These are phyloP conservation scores for Candida piceae DNA, from an alignment of 805 yeast genomes.

Conservation along the genomic window DNA sequence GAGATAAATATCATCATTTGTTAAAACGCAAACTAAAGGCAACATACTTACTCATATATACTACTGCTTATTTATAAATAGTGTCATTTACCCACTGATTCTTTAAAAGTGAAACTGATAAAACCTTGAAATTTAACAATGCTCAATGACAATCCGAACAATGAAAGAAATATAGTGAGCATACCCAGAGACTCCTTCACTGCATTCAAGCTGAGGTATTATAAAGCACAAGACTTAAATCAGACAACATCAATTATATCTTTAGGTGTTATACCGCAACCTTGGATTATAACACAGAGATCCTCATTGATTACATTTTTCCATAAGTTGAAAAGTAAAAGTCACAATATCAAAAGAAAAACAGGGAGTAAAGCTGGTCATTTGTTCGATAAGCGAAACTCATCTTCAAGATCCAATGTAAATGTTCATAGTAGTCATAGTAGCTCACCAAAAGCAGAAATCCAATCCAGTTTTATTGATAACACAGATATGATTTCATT, in stretches of 20 bases:
- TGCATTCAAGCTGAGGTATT: slow-evolving; percentile 52
- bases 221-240: slow-evolving; percentile 43
- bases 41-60: too few relatives aligned
- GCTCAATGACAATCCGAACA: not conserved
- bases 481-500: too few relatives aligned
- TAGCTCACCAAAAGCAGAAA: too few relatives aligned
- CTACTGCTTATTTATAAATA: too few relatives aligned
- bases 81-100: too few relatives aligned
- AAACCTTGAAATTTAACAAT: not conserved
- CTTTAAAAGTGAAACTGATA: too few relatives aligned
- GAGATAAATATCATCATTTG: too few relatives aligned
- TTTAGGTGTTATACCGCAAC: slow-evolving; percentile 54
- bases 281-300: slow-evolving; percentile 42
- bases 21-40: too few relatives aligned
- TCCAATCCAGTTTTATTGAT: too few relatives aligned
- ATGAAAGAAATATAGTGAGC: not conserved
- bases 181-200: slow-evolving; percentile 56
- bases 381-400: not conserved
- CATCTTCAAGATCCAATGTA: too few relatives aligned
- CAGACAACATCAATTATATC: slow-evolving; percentile 43
- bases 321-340: slow-evolving; percentile 3
- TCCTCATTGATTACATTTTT: slow-evolving; percentile 11
- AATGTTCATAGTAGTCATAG: too few relatives aligned
- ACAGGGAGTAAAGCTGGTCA: not conserved
- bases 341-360: not conserved